phyloP scores from a whole-genome alignment of 768 basidiomycete species.

The Auricularia cornea region DNA sequence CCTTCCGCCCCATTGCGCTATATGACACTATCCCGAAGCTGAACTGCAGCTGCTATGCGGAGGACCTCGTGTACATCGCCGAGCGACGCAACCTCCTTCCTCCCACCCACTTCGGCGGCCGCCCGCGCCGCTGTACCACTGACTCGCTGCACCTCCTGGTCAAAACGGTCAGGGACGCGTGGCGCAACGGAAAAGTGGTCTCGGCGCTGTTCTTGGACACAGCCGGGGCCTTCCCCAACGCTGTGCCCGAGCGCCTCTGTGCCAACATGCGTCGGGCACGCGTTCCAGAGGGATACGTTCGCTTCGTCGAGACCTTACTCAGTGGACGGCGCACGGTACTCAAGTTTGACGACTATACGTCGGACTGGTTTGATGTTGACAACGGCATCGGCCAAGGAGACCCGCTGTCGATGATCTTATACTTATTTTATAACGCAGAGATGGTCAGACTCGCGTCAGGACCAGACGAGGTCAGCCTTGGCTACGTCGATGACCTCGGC shows the following conservation, averaged over 20 bases:
- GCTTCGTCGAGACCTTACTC: conserved; percentile 7
- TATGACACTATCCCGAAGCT: too few species aligned
- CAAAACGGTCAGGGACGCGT: conserved; percentile 28
- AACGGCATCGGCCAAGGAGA: conserved; percentile 9
- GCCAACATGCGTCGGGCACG: conserved; percentile 17
- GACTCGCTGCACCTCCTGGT: conserved; percentile 25
- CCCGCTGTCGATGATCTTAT: conserved; percentile 4
- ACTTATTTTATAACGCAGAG: conserved; percentile 7
- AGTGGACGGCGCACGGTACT: not conserved
- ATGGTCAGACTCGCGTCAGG: conserved; percentile 10
- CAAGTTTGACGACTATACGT: not conserved
- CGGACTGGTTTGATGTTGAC: not conserved
- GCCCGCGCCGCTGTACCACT: conserved; percentile 21
- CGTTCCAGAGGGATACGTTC: conserved; percentile 17
- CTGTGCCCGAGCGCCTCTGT: conserved; percentile 9
- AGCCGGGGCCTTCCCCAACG: too few species aligned
- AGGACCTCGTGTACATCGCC: conserved; percentile 15
- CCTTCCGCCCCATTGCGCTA: conserved; percentile 30
- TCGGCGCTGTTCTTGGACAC: conserved; percentile 21
- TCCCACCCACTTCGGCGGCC: conserved; percentile 21
- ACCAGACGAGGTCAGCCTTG: not conserved
- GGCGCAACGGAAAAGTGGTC: conserved; percentile 15
- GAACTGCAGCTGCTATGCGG: conserved; percentile 15
- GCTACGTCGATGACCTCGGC: too few species aligned
- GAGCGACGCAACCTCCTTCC: conserved; percentile 24